Evolutionary conservation across 768 basidiomycete genomes (phyloP).

Genomic region (Pulveroboletus sp.): DNA sequence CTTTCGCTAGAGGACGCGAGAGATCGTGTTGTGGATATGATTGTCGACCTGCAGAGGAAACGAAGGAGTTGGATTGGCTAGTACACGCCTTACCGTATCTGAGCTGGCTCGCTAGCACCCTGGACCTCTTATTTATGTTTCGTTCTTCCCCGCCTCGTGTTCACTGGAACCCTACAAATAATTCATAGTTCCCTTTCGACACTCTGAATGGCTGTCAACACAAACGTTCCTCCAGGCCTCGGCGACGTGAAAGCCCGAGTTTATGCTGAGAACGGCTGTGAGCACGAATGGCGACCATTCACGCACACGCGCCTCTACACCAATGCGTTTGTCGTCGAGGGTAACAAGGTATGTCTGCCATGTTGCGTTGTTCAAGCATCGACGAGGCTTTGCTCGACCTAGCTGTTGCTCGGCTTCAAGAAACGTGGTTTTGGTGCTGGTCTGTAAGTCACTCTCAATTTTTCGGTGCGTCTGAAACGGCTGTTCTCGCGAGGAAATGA

Average conservation of each 20-base stretch:
- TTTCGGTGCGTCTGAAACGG: too few relatives aligned
- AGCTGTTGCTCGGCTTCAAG: constrained; percentile 75
- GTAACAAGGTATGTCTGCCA: constrained; percentile 40
- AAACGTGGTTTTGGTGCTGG: constrained; percentile 73
- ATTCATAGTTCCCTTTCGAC: neutral
- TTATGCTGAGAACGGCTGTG: constrained; percentile 40
- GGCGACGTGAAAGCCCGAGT: constrained; percentile 23
- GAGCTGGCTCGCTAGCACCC: too few relatives aligned
- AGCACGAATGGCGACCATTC: constrained; percentile 46
- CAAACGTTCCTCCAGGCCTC: constrained; percentile 42
- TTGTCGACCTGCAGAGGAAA: constrained; percentile 40
- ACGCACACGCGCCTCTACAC: constrained; percentile 52
- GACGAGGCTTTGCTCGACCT: constrained; percentile 39
- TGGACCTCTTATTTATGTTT: too few relatives aligned
- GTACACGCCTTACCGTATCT: too few relatives aligned
- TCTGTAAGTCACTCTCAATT: constrained; percentile 45
- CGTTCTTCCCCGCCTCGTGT: too few relatives aligned
- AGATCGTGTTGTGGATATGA: constrained; percentile 73
- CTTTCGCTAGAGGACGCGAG: constrained; percentile 68
- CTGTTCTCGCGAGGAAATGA: too few relatives aligned
- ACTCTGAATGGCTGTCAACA: constrained; percentile 11
- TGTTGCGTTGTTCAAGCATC: neutral
- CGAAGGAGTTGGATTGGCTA: constrained; percentile 20
- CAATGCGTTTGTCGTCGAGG: constrained; percentile 64
- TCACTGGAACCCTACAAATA: too few relatives aligned